Evolutionary conservation across 768 basidiomycete genomes (phyloP).

Genomic region (Hygrophoropsis aurantiaca): DNA sequence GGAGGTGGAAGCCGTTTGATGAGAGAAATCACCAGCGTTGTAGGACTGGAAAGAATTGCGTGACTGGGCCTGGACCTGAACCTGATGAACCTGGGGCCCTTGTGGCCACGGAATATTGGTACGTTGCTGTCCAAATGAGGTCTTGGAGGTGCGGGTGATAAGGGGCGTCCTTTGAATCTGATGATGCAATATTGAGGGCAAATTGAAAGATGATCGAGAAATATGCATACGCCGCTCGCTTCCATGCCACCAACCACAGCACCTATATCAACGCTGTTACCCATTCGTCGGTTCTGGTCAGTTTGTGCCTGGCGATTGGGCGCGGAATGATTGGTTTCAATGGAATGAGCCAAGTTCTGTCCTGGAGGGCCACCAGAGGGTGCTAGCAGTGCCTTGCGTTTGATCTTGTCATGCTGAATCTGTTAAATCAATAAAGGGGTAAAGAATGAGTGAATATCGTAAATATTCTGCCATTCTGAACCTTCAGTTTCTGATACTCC

Average conservation of each 20-base stretch:
- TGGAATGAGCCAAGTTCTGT: conserved; percentile 14
- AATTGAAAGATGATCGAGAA: background rate
- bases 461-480: conserved; percentile 13
- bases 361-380: conserved; percentile 24
- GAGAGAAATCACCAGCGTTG: conserved; percentile 38
- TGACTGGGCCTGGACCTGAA: conserved; percentile 45
- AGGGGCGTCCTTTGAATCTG: conserved; percentile 75
- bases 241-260: conserved; percentile 68
- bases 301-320: conserved; percentile 15
- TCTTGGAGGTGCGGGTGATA: conserved; percentile 44
- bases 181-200: background rate
- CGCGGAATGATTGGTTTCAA: conserved; percentile 14
- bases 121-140: conserved; percentile 31
- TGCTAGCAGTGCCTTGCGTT: conserved; percentile 76
- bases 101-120: conserved; percentile 31
- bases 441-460: background rate
- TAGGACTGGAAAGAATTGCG: conserved; percentile 25
- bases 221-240: conserved; percentile 50
- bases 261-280: conserved; percentile 43
- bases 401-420: conserved; percentile 80
- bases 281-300: conserved; percentile 18
- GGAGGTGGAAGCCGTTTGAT: conserved; percentile 46
- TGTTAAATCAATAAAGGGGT: conserved; percentile 28
- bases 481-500: conserved; percentile 88
- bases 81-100: conserved; percentile 20